Conservation (phyloP, 768 basidiomycete genomes). For the Leccinum rimulosum region DNA sequence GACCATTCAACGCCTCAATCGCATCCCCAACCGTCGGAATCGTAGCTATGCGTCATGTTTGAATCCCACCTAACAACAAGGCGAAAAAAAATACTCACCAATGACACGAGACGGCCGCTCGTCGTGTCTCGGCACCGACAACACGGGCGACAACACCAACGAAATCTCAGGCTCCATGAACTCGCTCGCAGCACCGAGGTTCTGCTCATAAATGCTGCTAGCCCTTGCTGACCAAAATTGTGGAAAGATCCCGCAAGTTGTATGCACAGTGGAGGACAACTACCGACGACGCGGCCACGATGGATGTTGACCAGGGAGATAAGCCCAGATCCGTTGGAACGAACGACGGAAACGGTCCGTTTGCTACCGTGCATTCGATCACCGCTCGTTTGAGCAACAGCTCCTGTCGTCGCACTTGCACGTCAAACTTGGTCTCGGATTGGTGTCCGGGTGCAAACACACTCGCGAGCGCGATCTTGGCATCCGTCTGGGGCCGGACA, state of each 20-base stretch:
- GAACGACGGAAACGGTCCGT: constrained; percentile 12
- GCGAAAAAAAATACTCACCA: constrained; percentile 38
- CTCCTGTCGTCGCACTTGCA: too few relatives aligned
- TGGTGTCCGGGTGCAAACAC: too few relatives aligned
- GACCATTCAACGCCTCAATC: constrained; percentile 60
- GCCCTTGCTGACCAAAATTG: constrained; percentile 57
- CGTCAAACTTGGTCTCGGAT: too few relatives aligned
- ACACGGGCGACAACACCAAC: constrained; percentile 66
- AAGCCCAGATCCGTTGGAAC: neutral
- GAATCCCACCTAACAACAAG: neutral
- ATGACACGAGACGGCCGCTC: constrained; percentile 54
- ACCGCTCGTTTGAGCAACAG: constrained; percentile 41
- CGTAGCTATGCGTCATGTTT: constrained; percentile 44
- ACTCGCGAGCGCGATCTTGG: too few relatives aligned
- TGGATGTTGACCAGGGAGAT: constrained; percentile 27
- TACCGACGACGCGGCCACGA: constrained; percentile 14
- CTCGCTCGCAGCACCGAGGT: constrained; percentile 68
- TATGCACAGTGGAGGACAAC: constrained; percentile 41
- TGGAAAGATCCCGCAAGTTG: constrained; percentile 47
- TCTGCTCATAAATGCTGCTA: constrained; percentile 24
- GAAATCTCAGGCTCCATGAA: constrained; percentile 79
- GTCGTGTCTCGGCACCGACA: constrained; percentile 28
- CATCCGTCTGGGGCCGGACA: too few relatives aligned
- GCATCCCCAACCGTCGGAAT: constrained; percentile 76
- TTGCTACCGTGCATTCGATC: constrained; percentile 42